Base-by-base conservation (phyloP, 2,329 filamentous ascomycete species). In the Neocucurbitaria cava region DNA sequence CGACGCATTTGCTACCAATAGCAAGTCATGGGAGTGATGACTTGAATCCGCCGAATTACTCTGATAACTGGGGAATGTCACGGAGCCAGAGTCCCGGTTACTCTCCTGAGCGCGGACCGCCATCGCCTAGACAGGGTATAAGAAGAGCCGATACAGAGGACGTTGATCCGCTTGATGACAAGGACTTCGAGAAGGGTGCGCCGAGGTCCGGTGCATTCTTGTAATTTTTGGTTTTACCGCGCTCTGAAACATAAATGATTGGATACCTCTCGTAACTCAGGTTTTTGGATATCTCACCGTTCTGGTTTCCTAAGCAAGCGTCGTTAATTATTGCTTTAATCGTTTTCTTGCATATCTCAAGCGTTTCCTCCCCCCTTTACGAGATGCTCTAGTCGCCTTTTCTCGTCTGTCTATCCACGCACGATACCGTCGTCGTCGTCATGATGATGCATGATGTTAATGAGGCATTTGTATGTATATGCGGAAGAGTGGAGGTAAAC, bases 1-100 rank as follows among this genome's bases (percentile, higher is more conserved):
- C 81, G 3, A 46, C 59, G 11, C 59, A 66, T 10, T 46, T 72
- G 6, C 62, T 75, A 7, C 70, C 70, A 1, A 71, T 72, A 11
- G 53, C 54, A 15, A 71, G 69, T 26, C 54, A 59, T 11, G 59
- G 56, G 13, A 65, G 58, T 28, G 59, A 63, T 8, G 67, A 68
- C 5, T 18, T 50, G n/a, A 56, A 48, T 8, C 65, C 64, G 1
- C 59, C 59, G 1, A 44, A 41, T 1, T 69, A 71, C 51, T 35
- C 56, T 0, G 56, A 60, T 21, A 53, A 62, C 38, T 62, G 59
- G 59, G 46, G 40, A 15, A 64, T 59, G 42, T 49, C 49, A 11
- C 50, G 54, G 2, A 58, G 30, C 3, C 33, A 40, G 2, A 62
- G 58, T 38, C 59, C 61, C 0, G 52, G 52, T 1, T 58, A 58